phyloP scores from a whole-genome alignment of 2,329 filamentous ascomycete species.

The Calonectria crousiana region DNA sequence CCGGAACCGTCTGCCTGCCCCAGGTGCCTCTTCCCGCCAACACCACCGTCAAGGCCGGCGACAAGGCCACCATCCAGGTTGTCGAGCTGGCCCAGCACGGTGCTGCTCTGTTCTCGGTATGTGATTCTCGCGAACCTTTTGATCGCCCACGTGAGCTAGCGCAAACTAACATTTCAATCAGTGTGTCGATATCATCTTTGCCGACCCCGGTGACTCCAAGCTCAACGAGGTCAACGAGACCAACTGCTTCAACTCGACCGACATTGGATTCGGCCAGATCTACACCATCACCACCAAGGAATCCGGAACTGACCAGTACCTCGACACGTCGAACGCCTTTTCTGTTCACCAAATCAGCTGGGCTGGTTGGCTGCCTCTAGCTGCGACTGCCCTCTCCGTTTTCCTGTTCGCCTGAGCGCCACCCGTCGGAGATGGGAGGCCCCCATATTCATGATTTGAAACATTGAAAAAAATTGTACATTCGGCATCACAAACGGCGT shows the following conservation, averaged over 20 bases:
- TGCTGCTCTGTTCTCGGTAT: constrained; percentile 83
- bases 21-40: constrained; percentile 87
- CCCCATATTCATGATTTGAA: not conserved
- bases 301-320: constrained; percentile 51
- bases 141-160: no score
- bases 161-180: constrained; percentile 50
- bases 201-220: constrained; percentile 75
- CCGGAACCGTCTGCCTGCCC: constrained; percentile 88
- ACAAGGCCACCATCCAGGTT: constrained; percentile 90
- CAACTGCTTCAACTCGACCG: constrained; percentile 90
- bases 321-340: constrained; percentile 42
- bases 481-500: constrained; percentile 42
- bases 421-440: not conserved
- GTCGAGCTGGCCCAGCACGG: constrained; percentile 88
- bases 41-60: constrained; percentile 79
- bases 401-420: constrained; percentile 48
- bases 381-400: constrained; percentile 54
- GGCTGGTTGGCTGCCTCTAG: constrained; percentile 58
- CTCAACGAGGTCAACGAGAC: constrained; percentile 79
- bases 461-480: constrained; percentile 37
- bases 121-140: constrained; percentile 41
- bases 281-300: constrained; percentile 74
- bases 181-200: constrained; percentile 97
- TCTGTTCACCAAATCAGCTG: constrained; percentile 39
- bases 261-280: constrained; percentile 81